A percentile compares a stretch with the other conserved stretches of the same genome.
These are phyloP conservation scores for Coleophoma crateriformis DNA, from an alignment of 2,329 filamentous ascomycete genomes.

Conservation along the genomic window DNA sequence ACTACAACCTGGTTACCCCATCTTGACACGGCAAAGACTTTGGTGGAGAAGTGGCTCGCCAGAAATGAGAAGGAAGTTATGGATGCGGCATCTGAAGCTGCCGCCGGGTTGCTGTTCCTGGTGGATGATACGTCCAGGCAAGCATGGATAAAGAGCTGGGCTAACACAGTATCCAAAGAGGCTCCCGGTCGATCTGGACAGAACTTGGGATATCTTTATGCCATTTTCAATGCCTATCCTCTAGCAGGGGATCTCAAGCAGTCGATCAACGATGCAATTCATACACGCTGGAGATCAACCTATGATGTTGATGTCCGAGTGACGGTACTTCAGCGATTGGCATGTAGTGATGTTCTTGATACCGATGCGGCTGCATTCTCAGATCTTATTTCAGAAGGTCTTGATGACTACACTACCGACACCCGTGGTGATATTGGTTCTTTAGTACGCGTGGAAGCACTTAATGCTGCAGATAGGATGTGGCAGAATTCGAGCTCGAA, in stretches of 20 bases:
- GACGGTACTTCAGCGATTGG: conserved; percentile 49
- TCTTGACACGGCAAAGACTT: not conserved
- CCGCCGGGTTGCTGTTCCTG: conserved; percentile 43
- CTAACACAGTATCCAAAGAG: conserved; percentile 31
- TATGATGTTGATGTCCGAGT: conserved; percentile 45
- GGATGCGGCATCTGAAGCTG: conserved; percentile 43
- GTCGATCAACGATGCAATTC: conserved; percentile 35
- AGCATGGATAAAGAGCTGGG: conserved; percentile 41
- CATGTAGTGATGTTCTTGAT: conserved; percentile 33
- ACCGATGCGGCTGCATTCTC: conserved; percentile 8
- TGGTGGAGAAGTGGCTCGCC: conserved; percentile 35
- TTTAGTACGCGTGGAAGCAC: conserved; percentile 73
- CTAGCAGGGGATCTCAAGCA: conserved; percentile 3
- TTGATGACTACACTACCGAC: conserved; percentile 90
- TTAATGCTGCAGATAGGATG: conserved; percentile 52
- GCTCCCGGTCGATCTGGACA: conserved; percentile 25
- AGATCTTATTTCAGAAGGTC: conserved; percentile 41
- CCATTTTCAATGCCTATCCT: conserved; percentile 28
- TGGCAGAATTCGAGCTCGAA: conserved; percentile 3
- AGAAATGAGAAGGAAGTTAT: conserved; percentile 45
- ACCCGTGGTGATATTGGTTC: conserved; percentile 88
- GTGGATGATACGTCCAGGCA: conserved; percentile 30
- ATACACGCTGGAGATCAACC: conserved; percentile 47
- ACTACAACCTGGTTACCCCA: not conserved
- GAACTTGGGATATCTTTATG: conserved; percentile 43